A percentile compares a stretch with the other conserved stretches of the same genome.
phyloP scores from a whole-genome alignment of 176 grass and related monocot genomes.

The Oryza brachyantha region DNA sequence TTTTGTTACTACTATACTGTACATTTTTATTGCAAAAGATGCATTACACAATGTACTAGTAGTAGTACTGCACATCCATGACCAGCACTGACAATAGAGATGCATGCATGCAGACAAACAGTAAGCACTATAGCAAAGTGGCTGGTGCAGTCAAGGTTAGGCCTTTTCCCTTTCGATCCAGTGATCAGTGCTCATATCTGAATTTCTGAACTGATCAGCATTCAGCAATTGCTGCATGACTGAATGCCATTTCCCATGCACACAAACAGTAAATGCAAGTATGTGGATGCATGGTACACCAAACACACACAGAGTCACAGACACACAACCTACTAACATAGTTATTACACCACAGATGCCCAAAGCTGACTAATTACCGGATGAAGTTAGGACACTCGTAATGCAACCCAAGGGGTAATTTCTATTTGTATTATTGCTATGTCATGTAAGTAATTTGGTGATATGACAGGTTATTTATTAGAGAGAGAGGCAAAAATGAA shows the following conservation, averaged over 20 bases:
- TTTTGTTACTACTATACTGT: neutral
- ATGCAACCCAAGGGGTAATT: no score
- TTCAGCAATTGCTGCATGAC: neutral
- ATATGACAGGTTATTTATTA: no score
- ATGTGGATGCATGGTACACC: neutral
- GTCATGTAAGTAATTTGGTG: no score
- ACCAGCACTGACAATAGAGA: neutral
- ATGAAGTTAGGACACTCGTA: no score
- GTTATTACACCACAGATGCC: neutral
- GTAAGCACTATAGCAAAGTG: neutral
- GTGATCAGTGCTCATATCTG: neutral
- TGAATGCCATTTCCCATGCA: neutral
- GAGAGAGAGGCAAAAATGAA: no score
- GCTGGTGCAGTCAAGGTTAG: neutral
- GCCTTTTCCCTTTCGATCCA: conserved; percentile 3
- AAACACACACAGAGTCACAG: neutral
- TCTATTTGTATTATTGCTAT: no score
- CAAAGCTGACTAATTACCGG: neutral
- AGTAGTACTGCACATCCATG: neutral
- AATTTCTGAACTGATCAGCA: neutral
- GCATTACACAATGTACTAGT: neutral
- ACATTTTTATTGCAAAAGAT: neutral
- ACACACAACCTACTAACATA: no score
- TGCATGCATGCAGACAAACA: neutral
- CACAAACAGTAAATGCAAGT: neutral